Base-by-base conservation (phyloP, 2,329 filamentous ascomycete genomes). In the Aspergillus novofumigatus region DNA sequence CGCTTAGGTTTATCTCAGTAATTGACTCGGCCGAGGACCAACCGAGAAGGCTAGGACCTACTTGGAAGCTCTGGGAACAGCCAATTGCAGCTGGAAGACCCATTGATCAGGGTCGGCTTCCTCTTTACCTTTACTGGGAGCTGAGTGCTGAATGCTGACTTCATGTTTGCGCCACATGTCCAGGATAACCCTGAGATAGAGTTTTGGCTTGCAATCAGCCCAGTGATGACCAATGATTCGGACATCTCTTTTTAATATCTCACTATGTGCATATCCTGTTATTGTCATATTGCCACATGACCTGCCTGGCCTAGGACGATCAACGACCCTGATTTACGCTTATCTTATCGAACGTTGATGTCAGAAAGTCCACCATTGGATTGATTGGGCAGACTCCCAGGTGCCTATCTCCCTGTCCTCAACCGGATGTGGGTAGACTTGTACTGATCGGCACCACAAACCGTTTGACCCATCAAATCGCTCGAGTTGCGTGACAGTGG, bases 111-210 rank as follows among this genome's bases (percentile, higher is more conserved):
- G 21, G n/a, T 21, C 41, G 8, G 21, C 41, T 21, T 6, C 17
- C n/a, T 44, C 14, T 21, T 47, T 10, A 7, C 21, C 23, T 23
- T 14, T 35, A 17, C 32, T 7, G 4, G 17, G 32, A 14, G 32
- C 32, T 35, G 32, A 17, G 32, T 3, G 32, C 32, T 38, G 32
- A n/a, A 17, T 17, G 23, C 52, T 62, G 59, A 62, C 59, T 58
- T 60, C 55, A 58, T 59, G 3, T 17, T 53, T 60, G 53, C 58
- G 52, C 59, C 57, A 60, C 55, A 38, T 32, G 17, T 8, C 49
- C 38, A 38, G 50, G 23, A 23, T 21, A 17, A 14, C 5, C 26
- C 28, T 25, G 23, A 49, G 14, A 47, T 41, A 47, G 45, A 26
- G 29, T 28, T 48, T 25, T 11, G 47, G 53, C 38, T 45, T 28